Evolutionary conservation across 2,329 filamentous ascomycete species (phyloP), one percentile per base, ranked within the genome.

Genomic region (Xylariomycetidae sp.): DNA sequence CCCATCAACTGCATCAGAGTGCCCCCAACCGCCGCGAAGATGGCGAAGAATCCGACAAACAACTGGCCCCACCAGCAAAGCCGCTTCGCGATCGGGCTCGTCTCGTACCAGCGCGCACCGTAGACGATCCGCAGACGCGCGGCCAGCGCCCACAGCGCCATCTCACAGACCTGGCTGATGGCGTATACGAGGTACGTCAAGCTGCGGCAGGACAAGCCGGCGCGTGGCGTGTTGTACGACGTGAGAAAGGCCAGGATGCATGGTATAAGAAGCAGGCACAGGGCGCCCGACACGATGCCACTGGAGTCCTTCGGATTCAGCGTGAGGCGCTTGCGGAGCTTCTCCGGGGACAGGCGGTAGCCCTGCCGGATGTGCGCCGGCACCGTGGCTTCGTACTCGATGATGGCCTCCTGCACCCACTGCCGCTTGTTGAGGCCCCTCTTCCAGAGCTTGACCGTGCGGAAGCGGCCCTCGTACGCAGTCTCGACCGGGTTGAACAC

Each of bases 131-230:
- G 44, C n/a, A 56, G 38, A 8, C 45, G 38, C 11, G 47, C 49
- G 19, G 54, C 50, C 29, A 45, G 46, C 4, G 42, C 37, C 56
- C 56, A 58, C 6, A 57, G 38, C 3, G 40, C 32, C 41, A 59
- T 53, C 40, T 55, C 52, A 27, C 46, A 43, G 1, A 53, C 42
- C 38, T 62, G 58, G 20, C 47, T 54, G 14, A 53, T 34, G 20
- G 50, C 51, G 30, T 61, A 61, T n/a, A 59, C 27, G 3, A 59
- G 40, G 28, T 59, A 57, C 3, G 53, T 59, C 22, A 60, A 31
- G 27, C 45, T 57, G 6, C 58, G 50, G 25, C 57, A 61, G 7
- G 53, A 53, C 4, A 61, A 44, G 6, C 57, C 57, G 3, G 44
- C 39, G 10, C 47, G 40, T 1, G 57, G 58, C 19, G 57, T 61